A percentile compares a stretch with the other conserved stretches of the same genome.
Conservation (phyloP, 2,329 filamentous ascomycete species). For the Thielaviopsis populi region DNA sequence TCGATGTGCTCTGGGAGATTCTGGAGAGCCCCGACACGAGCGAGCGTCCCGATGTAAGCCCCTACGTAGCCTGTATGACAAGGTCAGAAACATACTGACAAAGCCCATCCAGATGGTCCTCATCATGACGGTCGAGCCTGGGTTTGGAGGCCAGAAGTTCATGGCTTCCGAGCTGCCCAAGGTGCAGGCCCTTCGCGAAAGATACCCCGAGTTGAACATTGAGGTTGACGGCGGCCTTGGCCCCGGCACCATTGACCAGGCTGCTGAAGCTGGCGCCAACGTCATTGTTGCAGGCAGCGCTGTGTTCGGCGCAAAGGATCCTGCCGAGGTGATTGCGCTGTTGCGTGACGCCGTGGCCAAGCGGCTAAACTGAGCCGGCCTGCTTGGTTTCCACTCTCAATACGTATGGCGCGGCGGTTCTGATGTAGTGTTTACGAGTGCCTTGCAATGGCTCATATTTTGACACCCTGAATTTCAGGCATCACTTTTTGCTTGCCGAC, state of each 20-base stretch:
- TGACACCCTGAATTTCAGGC: constrained; percentile 25
- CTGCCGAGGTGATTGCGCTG: constrained; percentile 69
- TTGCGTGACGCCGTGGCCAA: constrained; percentile 67
- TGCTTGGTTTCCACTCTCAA: too few relatives aligned
- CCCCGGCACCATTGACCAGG: constrained; percentile 78
- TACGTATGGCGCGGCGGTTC: neutral
- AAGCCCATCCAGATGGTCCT: constrained; percentile 65
- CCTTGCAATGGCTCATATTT: neutral
- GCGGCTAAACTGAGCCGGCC: constrained; percentile 20
- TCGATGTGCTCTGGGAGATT: constrained; percentile 85
- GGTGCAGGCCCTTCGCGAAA: constrained; percentile 65
- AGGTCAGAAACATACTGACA: constrained; percentile 15
- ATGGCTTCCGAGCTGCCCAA: constrained; percentile 94
- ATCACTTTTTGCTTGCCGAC: neutral
- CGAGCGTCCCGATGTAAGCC: constrained; percentile 75
- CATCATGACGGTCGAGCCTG: constrained; percentile 95
- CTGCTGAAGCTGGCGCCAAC: constrained; percentile 89
- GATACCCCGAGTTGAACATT: constrained; percentile 87
- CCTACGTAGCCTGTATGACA: neutral
- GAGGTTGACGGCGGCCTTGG: constrained; percentile 92
- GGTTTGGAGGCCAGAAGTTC: constrained; percentile 96
- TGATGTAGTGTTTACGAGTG: neutral
- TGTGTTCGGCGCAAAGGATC: constrained; percentile 84
- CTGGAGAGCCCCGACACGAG: constrained; percentile 55
- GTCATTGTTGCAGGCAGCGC: constrained; percentile 96